phyloP scores from a whole-genome alignment of 768 basidiomycete species.

The Trametes cingulata region DNA sequence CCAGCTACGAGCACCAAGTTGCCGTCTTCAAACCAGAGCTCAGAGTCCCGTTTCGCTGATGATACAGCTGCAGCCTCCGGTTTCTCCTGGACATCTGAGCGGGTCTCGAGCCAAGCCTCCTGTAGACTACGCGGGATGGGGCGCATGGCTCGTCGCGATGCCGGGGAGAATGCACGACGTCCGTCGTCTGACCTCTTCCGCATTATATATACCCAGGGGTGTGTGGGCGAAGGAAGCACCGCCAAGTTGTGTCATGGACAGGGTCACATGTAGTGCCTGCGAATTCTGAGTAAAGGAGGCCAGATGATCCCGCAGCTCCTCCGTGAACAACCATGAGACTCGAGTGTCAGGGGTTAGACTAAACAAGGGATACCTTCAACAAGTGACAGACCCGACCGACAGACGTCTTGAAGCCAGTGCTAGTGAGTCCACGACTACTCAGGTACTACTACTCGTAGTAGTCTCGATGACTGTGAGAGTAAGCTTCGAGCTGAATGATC shows the following conservation, averaged over 20 bases:
- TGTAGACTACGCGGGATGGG: not conserved
- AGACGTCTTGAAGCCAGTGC: too few relatives aligned
- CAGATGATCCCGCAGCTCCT: constrained; percentile 11
- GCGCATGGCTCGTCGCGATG: not conserved
- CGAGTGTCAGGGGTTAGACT: not conserved
- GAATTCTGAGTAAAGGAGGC: constrained; percentile 9
- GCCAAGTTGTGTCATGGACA: constrained; percentile 12
- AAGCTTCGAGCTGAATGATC: too few relatives aligned
- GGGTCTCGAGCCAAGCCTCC: constrained; percentile 4
- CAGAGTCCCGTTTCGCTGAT: constrained; percentile 1
- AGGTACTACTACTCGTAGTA: too few relatives aligned
- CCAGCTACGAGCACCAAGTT: constrained; percentile 14
- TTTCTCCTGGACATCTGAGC: not conserved
- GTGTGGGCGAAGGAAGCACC: constrained; percentile 4
- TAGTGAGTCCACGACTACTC: too few relatives aligned
- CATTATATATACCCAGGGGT: constrained; percentile 1
- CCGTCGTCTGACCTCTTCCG: not conserved
- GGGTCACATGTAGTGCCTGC: constrained; percentile 9
- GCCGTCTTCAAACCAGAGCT: constrained; percentile 24
- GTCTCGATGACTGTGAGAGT: too few relatives aligned
- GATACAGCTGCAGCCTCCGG: not conserved
- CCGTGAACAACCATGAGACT: not conserved
- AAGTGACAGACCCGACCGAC: too few relatives aligned
- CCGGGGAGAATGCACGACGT: too few relatives aligned
- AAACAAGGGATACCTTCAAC: too few relatives aligned